phyloP scores from a whole-genome alignment of 192 early-diverging fungal species.

The Mortierella antarctica region DNA sequence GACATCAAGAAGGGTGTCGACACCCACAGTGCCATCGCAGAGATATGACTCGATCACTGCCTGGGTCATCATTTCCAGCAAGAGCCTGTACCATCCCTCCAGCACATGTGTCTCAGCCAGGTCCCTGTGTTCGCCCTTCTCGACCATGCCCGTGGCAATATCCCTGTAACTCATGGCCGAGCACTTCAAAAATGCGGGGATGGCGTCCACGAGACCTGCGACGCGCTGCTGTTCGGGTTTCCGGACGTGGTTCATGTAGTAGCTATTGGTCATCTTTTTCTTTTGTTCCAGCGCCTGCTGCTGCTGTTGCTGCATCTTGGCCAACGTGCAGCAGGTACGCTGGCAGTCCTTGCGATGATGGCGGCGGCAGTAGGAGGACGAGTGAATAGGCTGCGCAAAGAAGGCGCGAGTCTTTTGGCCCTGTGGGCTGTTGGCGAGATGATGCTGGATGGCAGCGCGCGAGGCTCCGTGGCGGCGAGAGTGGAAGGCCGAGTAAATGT shows the following conservation, averaged over 20 bases:
- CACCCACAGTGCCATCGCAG: slow-evolving; percentile 57
- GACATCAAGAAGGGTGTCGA: slow-evolving; percentile 62
- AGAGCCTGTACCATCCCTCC: slow-evolving; percentile 64
- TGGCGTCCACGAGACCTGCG: slow-evolving; percentile 60
- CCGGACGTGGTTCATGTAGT: slow-evolving; percentile 7
- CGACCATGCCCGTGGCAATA: slow-evolving; percentile 33
- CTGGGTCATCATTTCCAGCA: slow-evolving; percentile 65
- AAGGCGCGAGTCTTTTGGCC: slow-evolving; percentile 32
- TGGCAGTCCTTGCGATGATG: slow-evolving; percentile 58
- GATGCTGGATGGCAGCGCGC: slow-evolving; percentile 27
- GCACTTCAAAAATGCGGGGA: slow-evolving; percentile 61
- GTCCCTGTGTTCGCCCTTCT: slow-evolving; percentile 39
- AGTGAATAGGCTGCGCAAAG: slow-evolving; percentile 43
- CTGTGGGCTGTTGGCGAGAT: slow-evolving; percentile 24
- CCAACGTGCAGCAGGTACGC: slow-evolving; percentile 49
- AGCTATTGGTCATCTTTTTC: slow-evolving; percentile 23
- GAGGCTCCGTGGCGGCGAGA: slow-evolving; percentile 32
- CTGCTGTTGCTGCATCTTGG: slow-evolving; percentile 43
- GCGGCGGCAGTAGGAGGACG: slow-evolving; percentile 55
- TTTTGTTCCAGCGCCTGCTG: slow-evolving; percentile 42
- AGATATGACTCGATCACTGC: slow-evolving; percentile 64
- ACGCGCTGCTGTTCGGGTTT: slow-evolving; percentile 18
- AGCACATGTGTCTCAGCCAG: slow-evolving; percentile 57
- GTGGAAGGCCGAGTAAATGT: slow-evolving; percentile 42
- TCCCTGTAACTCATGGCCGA: slow-evolving; percentile 59